A percentile compares a stretch with the other conserved stretches of the same genome.
phyloP scores from a whole-genome alignment of 768 basidiomycete species.

The Coprinopsis cinerea region DNA sequence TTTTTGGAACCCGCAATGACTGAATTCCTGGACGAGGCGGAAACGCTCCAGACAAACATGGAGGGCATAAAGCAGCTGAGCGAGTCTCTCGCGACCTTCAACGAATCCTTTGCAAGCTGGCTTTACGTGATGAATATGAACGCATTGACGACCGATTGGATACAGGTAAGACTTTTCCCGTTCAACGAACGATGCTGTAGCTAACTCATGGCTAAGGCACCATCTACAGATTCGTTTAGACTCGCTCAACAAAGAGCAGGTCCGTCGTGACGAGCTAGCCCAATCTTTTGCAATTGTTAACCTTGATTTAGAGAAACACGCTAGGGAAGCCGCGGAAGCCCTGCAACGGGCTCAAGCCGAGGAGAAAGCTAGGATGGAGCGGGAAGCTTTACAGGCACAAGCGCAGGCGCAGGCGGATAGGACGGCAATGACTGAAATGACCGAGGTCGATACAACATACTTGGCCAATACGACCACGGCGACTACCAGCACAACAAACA shows the following conservation, averaged over 20 bases:
- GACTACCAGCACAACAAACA: slow-evolving; percentile 28
- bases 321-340: slow-evolving; percentile 49
- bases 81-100: slow-evolving; percentile 76
- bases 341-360: slow-evolving; percentile 34
- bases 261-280: too few species aligned
- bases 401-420: slow-evolving; percentile 22
- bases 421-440: slow-evolving; percentile 35
- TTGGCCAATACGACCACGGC: slow-evolving; percentile 33
- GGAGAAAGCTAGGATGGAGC: slow-evolving; percentile 18
- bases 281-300: slow-evolving; percentile 1
- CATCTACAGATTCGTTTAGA: slow-evolving; percentile 52
- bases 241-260: slow-evolving; percentile 58
- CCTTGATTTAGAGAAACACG: slow-evolving; percentile 41
- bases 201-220: slow-evolving; percentile 37
- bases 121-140: slow-evolving; percentile 94
- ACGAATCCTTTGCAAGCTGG: slow-evolving; percentile 90
- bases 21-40: slow-evolving; percentile 86
- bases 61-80: slow-evolving; percentile 67
- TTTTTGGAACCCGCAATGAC: slow-evolving; percentile 81
- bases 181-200: background rate
- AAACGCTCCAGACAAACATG: slow-evolving; percentile 70
- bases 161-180: slow-evolving; percentile 47
- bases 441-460: slow-evolving; percentile 36
- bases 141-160: slow-evolving; percentile 90
- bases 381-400: slow-evolving; percentile 16